phyloP scores from a whole-genome alignment of 495 filamentous ascomycete species.

The Aspergillus funiculosus region DNA sequence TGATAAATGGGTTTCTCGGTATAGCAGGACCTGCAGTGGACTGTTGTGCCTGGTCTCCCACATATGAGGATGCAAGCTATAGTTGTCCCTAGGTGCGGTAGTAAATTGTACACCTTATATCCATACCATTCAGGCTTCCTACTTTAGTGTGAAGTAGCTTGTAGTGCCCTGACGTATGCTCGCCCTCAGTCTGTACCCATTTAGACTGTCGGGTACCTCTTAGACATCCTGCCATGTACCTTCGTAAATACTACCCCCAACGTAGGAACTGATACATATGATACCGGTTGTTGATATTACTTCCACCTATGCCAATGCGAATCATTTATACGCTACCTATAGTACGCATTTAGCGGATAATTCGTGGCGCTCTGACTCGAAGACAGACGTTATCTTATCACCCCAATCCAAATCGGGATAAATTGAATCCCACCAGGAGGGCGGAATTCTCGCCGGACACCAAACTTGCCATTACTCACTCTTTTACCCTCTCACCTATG shows the following conservation, averaged over 20 bases:
- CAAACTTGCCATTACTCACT: too few species aligned
- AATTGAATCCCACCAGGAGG: too few species aligned
- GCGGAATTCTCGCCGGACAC: too few species aligned
- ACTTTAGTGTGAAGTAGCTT: not conserved
- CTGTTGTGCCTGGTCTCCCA: not conserved
- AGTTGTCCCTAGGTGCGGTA: slow-evolving; percentile 5
- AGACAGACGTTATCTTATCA: slow-evolving; percentile 1
- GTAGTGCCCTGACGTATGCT: not conserved
- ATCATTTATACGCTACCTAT: too few species aligned
- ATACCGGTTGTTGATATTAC: too few species aligned
- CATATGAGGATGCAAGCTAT: not conserved
- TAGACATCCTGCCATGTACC: too few species aligned
- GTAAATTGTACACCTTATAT: slow-evolving; percentile 11
- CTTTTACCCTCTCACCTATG: not conserved
- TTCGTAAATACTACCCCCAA: too few species aligned
- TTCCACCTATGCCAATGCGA: too few species aligned
- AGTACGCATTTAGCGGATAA: too few species aligned
- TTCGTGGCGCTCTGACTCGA: too few species aligned
- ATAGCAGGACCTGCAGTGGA: not conserved
- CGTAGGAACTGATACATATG: too few species aligned
- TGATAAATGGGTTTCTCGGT: not conserved
- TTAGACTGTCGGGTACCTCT: too few species aligned
- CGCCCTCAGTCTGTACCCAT: not conserved
- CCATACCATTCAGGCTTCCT: not conserved
- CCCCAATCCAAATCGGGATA: not conserved